Percentiles rank a stretch among this genome's conserved stretches.
phyloP scores from a whole-genome alignment of 768 basidiomycete species.

The Tylopilus subfusipes region DNA sequence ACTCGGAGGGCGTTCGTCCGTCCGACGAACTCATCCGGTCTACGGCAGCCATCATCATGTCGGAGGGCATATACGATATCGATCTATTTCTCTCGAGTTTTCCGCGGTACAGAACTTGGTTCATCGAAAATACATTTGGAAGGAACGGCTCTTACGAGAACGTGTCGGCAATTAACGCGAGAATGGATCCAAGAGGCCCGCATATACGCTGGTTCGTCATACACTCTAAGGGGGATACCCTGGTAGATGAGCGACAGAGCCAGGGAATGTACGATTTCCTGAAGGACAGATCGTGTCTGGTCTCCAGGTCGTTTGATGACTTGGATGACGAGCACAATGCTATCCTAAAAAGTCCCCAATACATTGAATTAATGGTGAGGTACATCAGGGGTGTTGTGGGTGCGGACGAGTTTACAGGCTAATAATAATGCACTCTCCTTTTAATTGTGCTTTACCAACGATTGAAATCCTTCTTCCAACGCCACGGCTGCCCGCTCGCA shows the following conservation, averaged over 20 bases:
- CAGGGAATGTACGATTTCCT: slow-evolving; percentile 56
- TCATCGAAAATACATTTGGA: slow-evolving; percentile 65
- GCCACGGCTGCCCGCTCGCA: slow-evolving; percentile 64
- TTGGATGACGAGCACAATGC: slow-evolving; percentile 54
- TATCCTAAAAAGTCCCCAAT: slow-evolving; percentile 42
- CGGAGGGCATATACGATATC: slow-evolving; percentile 79
- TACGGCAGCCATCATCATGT: slow-evolving; percentile 56
- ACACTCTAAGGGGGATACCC: slow-evolving; percentile 69
- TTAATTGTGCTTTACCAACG: slow-evolving; percentile 15
- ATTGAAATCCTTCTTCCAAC: slow-evolving; percentile 58
- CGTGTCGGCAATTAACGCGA: slow-evolving; percentile 44
- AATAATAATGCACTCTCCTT: background rate
- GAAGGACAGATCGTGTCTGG: slow-evolving; percentile 23
- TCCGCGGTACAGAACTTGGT: slow-evolving; percentile 67
- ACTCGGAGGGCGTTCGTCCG: slow-evolving; percentile 38
- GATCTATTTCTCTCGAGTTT: slow-evolving; percentile 60
- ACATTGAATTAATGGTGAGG: slow-evolving; percentile 42
- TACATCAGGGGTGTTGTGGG: slow-evolving; percentile 34
- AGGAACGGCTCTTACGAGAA: slow-evolving; percentile 42
- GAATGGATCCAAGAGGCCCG: slow-evolving; percentile 32
- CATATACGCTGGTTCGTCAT: slow-evolving; percentile 65
- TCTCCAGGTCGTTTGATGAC: slow-evolving; percentile 36
- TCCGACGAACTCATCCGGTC: slow-evolving; percentile 37
- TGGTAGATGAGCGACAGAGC: slow-evolving; percentile 64
- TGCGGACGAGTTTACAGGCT: background rate